Evolutionary conservation across 2,329 filamentous ascomycete genomes (phyloP).

Genomic region (Paracoccidioides lutzii): DNA sequence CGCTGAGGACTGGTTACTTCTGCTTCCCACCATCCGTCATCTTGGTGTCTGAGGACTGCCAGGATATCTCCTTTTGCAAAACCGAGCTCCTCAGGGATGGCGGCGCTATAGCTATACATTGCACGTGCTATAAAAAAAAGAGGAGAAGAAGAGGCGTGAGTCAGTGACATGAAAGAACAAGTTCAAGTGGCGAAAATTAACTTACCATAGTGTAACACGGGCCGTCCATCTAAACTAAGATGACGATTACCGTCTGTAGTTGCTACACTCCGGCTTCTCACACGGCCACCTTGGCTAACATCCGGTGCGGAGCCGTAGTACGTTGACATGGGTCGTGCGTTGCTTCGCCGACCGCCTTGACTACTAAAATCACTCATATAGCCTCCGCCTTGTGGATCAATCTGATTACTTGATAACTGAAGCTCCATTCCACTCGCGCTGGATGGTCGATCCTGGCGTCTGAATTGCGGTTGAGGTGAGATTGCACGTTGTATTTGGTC

Average conservation of each 20-base stretch:
- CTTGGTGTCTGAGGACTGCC: conserved; percentile 77
- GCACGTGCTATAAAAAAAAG: conserved; percentile 56
- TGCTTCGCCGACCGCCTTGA: conserved; percentile 29
- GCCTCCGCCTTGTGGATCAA: conserved; percentile 43
- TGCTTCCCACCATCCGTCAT: conserved; percentile 99
- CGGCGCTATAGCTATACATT: conserved; percentile 85
- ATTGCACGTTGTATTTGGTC: conserved; percentile 28
- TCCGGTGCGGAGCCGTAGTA: conserved; percentile 32
- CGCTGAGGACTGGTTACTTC: conserved; percentile 53
- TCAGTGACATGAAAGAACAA: conserved; percentile 3
- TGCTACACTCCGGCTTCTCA: conserved; percentile 75
- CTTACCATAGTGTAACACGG: conserved; percentile 91
- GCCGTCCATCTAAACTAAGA: conserved; percentile 71
- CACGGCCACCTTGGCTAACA: conserved; percentile 32
- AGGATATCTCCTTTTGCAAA: conserved; percentile 89
- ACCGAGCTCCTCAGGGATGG: conserved; percentile 86
- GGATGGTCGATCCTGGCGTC: conserved; percentile 36
- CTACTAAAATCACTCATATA: conserved; percentile 23
- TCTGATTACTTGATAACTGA: conserved; percentile 46
- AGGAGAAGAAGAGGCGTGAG: not conserved
- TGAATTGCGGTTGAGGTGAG: conserved; percentile 42
- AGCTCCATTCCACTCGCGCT: conserved; percentile 50
- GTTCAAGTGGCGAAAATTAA: conserved; percentile 16
- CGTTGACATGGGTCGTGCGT: conserved; percentile 40
- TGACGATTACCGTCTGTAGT: conserved; percentile 55